Evolutionary conservation across 176 grass and related monocot genomes (phyloP).

Genomic region (Elymus sibiricus): DNA sequence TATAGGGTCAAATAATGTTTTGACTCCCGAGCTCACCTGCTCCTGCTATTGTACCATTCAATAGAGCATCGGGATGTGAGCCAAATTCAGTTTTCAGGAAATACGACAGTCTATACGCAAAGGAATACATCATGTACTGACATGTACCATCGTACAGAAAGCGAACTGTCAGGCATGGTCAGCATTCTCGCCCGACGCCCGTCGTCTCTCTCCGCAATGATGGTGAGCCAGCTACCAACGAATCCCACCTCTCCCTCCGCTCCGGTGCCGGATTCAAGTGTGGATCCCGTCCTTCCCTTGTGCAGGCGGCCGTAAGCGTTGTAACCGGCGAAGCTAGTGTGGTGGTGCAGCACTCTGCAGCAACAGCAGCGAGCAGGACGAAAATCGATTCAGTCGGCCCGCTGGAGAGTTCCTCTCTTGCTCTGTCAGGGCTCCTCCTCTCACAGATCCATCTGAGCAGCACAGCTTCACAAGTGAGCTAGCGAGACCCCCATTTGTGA

Average conservation of each 20-base stretch:
- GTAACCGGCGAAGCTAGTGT: no score
- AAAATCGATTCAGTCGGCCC: no score
- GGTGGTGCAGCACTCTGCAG: no score
- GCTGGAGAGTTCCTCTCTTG: no score
- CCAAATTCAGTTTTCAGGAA: neutral
- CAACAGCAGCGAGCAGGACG: no score
- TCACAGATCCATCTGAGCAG: no score
- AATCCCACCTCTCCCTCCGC: neutral
- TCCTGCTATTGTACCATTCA: neutral
- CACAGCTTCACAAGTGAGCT: no score
- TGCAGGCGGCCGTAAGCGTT: no score
- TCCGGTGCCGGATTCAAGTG: neutral
- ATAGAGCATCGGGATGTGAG: neutral
- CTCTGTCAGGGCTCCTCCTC: no score
- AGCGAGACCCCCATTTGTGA: no score
- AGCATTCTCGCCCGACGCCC: neutral
- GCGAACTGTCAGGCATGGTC: neutral
- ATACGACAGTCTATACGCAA: neutral
- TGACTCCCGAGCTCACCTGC: neutral
- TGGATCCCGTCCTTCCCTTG: no score
- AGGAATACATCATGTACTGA: neutral
- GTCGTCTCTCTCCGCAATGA: neutral
- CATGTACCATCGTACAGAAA: neutral
- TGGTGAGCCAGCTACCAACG: neutral
- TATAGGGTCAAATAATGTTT: no score